Evolutionary conservation across 169 alveolate genomes (phyloP).

Genomic region (Babesia divergens): DNA sequence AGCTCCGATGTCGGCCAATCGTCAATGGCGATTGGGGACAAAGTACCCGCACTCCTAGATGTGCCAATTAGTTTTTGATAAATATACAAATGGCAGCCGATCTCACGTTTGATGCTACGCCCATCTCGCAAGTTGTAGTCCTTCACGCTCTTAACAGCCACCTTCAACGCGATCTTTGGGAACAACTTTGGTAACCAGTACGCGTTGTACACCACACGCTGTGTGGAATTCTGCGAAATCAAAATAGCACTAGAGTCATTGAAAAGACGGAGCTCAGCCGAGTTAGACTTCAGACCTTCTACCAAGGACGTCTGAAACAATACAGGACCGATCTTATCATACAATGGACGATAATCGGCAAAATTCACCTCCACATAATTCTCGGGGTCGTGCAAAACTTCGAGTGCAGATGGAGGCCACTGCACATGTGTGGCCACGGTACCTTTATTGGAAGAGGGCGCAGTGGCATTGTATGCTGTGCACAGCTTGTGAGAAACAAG

Average conservation of each 20-base stretch:
- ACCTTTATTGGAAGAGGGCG: not conserved
- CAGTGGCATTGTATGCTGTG: not conserved
- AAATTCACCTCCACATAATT: slow-evolving; percentile 55
- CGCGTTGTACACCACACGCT: slow-evolving; percentile 79
- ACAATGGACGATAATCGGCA: slow-evolving; percentile 62
- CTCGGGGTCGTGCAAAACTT: slow-evolving; percentile 25
- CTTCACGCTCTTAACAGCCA: slow-evolving; percentile 82
- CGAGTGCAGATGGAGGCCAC: slow-evolving; percentile 22
- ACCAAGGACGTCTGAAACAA: slow-evolving; percentile 71
- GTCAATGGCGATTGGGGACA: slow-evolving; percentile 65
- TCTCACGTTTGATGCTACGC: slow-evolving; percentile 81
- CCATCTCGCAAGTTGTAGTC: slow-evolving; percentile 82
- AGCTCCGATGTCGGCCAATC: slow-evolving; percentile 86
- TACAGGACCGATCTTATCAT: slow-evolving; percentile 80
- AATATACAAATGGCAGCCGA: slow-evolving; percentile 82
- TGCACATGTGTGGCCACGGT: not conserved
- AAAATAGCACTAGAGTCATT: slow-evolving; percentile 64
- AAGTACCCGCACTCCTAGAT: slow-evolving; percentile 26
- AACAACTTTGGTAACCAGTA: slow-evolving; percentile 72
- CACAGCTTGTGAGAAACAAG: not conserved
- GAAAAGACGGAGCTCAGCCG: slow-evolving; percentile 79
- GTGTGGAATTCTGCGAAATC: slow-evolving; percentile 81
- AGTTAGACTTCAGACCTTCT: slow-evolving; percentile 66
- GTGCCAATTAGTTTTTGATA: slow-evolving; percentile 72
- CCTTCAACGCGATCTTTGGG: slow-evolving; percentile 73